Evolutionary conservation across 2,329 filamentous ascomycete species (phyloP), one percentile per base, ranked within the genome.

Genomic region (Penicillium sp.): DNA sequence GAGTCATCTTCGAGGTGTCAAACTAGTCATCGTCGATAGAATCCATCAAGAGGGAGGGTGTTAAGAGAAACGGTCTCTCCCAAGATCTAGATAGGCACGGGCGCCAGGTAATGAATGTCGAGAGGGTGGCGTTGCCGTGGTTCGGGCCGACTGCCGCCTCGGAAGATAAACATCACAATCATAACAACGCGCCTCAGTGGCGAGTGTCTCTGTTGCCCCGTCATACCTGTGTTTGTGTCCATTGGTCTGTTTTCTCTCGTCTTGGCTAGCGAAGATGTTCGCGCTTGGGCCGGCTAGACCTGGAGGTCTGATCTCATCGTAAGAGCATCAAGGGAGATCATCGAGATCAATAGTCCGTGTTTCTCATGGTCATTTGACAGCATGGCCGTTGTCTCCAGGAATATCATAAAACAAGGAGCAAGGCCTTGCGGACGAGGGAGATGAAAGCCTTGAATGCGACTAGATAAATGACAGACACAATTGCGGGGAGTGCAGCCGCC

Each of bases 281-380:
- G 39, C 39, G 24, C 38, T 33, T 24, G 16, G 8, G 36, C 28
- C 21, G 6, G 46, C 16, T n/a, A 10, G 8, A 16, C 13, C n/a
- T 43, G 43, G 45, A 34, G 36, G 41, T 48, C 51, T 49, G 51
- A 49, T 49, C 36, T 42, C 51, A 48, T 23, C 31, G 38, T n/a
- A 8, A n/a, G 18, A 9, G n/a, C 9, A 16, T 26, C 47, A 49
- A 53, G 51, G 51, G 51, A 45, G 46, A 16, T 23, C 6, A 43
- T 12, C 24, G 16, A 31, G 9, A 28, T 53, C 29, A 42, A 53
- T 44, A 26, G 42, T 49, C 9, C 21, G 16, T 7, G 10, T 34
- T 24, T 36, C 1, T 42, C 26, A 18, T 6, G 15, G 23, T 26
- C 36, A 28, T 38, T 6, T 16, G 38, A 15, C 31, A 47, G 36